phyloP scores from a whole-genome alignment of 2,329 filamentous ascomycete genomes.

The Aspergillus tubingensis region DNA sequence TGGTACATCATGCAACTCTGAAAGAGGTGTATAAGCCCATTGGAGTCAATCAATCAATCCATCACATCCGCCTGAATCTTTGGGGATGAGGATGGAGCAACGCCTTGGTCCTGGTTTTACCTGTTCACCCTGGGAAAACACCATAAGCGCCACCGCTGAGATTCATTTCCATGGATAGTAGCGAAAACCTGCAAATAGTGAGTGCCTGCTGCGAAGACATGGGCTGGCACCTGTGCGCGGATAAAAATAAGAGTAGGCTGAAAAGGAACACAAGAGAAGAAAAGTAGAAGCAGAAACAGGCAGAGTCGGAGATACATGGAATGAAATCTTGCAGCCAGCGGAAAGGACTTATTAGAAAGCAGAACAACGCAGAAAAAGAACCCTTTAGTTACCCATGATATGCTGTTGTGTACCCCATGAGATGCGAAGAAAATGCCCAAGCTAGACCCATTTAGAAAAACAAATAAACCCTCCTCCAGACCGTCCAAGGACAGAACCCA shows the following conservation, averaged over 20 bases:
- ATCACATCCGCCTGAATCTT: constrained; percentile 6
- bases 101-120: constrained; percentile 15
- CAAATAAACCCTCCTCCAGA: constrained; percentile 21
- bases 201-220: neutral
- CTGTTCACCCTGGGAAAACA: constrained; percentile 26
- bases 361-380: constrained; percentile 17
- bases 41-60: neutral
- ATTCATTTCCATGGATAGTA: constrained; percentile 19
- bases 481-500: constrained; percentile 28
- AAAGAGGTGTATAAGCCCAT: neutral
- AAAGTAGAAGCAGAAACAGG: constrained; percentile 11
- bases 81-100: constrained; percentile 18
- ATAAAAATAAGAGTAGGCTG: constrained; percentile 8
- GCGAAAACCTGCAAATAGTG: constrained; percentile 10
- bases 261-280: constrained; percentile 10
- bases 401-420: constrained; percentile 24
- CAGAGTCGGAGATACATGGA: constrained; percentile 22
- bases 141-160: constrained; percentile 37
- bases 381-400: constrained; percentile 24
- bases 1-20: constrained; percentile 9
- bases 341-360: neutral
- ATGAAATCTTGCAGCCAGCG: constrained; percentile 18
- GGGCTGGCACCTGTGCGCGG: neutral
- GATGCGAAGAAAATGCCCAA: constrained; percentile 34
- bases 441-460: constrained; percentile 20